Percentiles rank a stretch among this genome's conserved stretches.
These are phyloP conservation scores for Aspergillus viridinutans DNA, from an alignment of 2,329 filamentous ascomycete genomes.

Conservation along the genomic window DNA sequence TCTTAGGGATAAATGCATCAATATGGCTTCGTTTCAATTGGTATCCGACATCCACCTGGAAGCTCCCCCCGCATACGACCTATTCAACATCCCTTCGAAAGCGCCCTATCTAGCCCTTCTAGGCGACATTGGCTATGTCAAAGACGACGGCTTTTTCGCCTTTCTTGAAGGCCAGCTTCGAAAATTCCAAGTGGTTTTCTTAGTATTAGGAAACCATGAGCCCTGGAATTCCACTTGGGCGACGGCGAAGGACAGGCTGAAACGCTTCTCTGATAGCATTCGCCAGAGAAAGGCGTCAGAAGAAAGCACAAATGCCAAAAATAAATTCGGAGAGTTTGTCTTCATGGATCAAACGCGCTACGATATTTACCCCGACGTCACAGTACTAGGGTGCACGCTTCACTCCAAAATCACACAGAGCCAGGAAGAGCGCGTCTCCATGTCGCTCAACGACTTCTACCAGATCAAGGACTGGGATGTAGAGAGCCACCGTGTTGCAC, in stretches of 20 bases:
- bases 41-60: constrained; percentile 59
- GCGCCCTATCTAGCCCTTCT: constrained; percentile 53
- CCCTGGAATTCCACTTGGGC: constrained; percentile 40
- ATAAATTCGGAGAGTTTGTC: constrained; percentile 32
- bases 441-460: constrained; percentile 52
- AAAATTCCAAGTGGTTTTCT: constrained; percentile 49
- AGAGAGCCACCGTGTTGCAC: constrained; percentile 26
- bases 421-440: constrained; percentile 37
- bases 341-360: constrained; percentile 40
- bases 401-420: constrained; percentile 46
- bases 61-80: constrained; percentile 46
- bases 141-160: constrained; percentile 40
- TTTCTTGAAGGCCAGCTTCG: constrained; percentile 50
- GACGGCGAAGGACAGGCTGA: constrained; percentile 17
- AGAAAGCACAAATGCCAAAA: constrained; percentile 3
- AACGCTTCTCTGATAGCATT: constrained; percentile 22
- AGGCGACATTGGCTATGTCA: constrained; percentile 52
- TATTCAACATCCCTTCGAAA: constrained; percentile 46
- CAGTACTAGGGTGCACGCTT: constrained; percentile 47
- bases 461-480: constrained; percentile 38
- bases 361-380: constrained; percentile 34
- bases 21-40: constrained; percentile 39
- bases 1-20: not conserved
- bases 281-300: constrained; percentile 6
- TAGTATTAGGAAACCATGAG: constrained; percentile 57